phyloP scores from a whole-genome alignment of 345 rosid species.

The Arabidopsis thaliana region TAIR10.1 NC_003074.8:22392501-22393000 shows the following conservation, averaged over 20 bases:
- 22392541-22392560: neutral
- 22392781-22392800: conserved; percentile 33
- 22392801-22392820: conserved; percentile 26
- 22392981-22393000: conserved; percentile 37
- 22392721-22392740: conserved; percentile 5
- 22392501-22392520: conserved; percentile 5
- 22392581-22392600: conserved; percentile 12
- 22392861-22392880: conserved; percentile 27
- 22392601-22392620: neutral
- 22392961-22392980: conserved; percentile 25
- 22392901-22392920: neutral
- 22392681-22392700: conserved; percentile 6
- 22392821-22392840: conserved; percentile 39
- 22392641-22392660: conserved; percentile 26
- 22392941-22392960: neutral
- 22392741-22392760: conserved; percentile 2
- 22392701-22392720: conserved; percentile 10
- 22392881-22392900: neutral
- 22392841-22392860: conserved; percentile 3
- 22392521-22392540: conserved; percentile 24
- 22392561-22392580: neutral
- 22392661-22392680: neutral
- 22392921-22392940: neutral
- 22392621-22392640: neutral
- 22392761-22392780: conserved; percentile 25